Percentiles rank a stretch among this genome's conserved stretches.
These are phyloP conservation scores for Thelephora terrestris DNA, from an alignment of 1,284 basidiomycete species.

Conservation along the genomic window DNA sequence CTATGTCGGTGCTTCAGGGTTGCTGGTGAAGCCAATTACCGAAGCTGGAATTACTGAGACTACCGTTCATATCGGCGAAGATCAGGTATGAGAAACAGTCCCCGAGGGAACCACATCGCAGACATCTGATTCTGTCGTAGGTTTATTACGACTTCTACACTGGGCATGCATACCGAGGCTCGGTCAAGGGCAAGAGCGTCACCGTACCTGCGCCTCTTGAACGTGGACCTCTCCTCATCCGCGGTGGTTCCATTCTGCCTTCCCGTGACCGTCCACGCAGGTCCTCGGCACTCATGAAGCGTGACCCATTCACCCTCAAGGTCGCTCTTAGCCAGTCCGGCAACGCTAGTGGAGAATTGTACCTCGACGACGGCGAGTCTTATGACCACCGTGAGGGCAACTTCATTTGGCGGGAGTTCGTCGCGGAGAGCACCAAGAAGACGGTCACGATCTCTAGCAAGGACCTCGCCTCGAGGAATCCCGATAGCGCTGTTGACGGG, in stretches of 20 bases:
- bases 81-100: constrained; percentile 43
- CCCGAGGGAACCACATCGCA: background rate
- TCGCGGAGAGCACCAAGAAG: constrained; percentile 37
- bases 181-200: constrained; percentile 52
- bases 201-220: constrained; percentile 72
- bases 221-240: constrained; percentile 79
- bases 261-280: constrained; percentile 83
- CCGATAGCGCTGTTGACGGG: constrained; percentile 39
- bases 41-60: constrained; percentile 62
- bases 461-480: constrained; percentile 40
- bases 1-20: constrained; percentile 80
- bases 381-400: constrained; percentile 74
- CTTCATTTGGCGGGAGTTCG: constrained; percentile 74
- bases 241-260: constrained; percentile 87
- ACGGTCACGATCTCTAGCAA: constrained; percentile 40
- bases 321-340: constrained; percentile 67
- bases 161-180: constrained; percentile 53
- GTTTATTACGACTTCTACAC: constrained; percentile 95
- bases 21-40: constrained; percentile 90
- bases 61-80: constrained; percentile 81
- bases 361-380: constrained; percentile 91
- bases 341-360: constrained; percentile 74
- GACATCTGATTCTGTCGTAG: constrained; percentile 25
- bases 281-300: constrained; percentile 79
- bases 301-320: constrained; percentile 89